These are phyloP conservation scores for Hygrocybe coccinea DNA, from an alignment of 768 basidiomycete genomes.

Conservation along the genomic window DNA sequence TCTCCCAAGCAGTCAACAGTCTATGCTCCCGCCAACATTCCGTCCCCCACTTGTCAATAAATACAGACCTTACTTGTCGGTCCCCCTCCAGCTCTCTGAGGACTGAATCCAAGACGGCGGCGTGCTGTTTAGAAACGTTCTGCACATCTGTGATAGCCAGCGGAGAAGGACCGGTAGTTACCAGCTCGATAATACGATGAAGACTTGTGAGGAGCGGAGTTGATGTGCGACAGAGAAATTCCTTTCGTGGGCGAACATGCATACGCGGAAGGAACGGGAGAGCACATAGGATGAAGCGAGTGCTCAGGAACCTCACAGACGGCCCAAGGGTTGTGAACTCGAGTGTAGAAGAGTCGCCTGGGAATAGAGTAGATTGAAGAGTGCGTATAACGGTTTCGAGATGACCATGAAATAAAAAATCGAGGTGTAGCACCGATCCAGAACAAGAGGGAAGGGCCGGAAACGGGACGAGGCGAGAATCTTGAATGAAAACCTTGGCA, in stretches of 20 bases:
- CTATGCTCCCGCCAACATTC: conserved; percentile 43
- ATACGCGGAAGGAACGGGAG: conserved; percentile 40
- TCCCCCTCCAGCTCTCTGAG: conserved; percentile 28
- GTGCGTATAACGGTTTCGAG: conserved; percentile 20
- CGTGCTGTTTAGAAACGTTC: conserved; percentile 39
- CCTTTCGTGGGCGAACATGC: conserved; percentile 9
- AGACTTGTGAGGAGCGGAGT: conserved; percentile 38
- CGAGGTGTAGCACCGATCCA: conserved; percentile 1
- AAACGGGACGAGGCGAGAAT: background rate
- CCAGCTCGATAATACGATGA: conserved; percentile 33
- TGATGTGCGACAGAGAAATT: conserved; percentile 21
- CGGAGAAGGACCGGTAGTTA: conserved; percentile 25
- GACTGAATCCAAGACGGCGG: conserved; percentile 20
- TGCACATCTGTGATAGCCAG: conserved; percentile 31
- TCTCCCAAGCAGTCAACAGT: conserved; percentile 49
- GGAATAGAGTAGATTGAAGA: conserved; percentile 19
- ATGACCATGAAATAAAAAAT: conserved; percentile 17
- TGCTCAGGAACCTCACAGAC: conserved; percentile 30
- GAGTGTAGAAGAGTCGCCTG: conserved; percentile 18
- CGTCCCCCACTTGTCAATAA: conserved; percentile 30
- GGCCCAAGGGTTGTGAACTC: conserved; percentile 38
- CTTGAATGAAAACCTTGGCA: background rate
- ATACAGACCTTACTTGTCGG: conserved; percentile 19
- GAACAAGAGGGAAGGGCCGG: background rate
- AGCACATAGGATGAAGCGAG: conserved; percentile 38